Evolutionary conservation across 78 protist species (phyloP), one percentile per base, ranked within the genome.

Genomic region (Trichosphaerium sp.): DNA sequence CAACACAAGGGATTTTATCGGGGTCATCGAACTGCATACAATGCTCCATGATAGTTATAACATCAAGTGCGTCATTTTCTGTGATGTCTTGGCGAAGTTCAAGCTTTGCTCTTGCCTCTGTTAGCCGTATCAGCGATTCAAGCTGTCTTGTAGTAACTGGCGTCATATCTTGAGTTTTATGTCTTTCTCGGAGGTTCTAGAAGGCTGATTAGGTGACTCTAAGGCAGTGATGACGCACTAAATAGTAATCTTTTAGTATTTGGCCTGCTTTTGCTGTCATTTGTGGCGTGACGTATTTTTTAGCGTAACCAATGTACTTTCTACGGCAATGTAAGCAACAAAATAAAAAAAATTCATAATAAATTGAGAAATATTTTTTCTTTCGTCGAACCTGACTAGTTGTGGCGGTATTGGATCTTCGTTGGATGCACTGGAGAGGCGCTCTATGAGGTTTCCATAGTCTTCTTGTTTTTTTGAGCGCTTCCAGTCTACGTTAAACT

Each of bases 101-200:
- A 0, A 86, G 31, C 48, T 88, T 87, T 0, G 99, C 98, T 2
- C 97, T 51, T 2, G 98, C 98, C 55, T 97, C 96, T 0, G 98
- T 71, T 49, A 95, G 38, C 3, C 99, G 76, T 5, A 94, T 86
- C 43, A 95, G 74, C 54, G 98, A 83, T 48, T 95, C 97, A 8
- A 97, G 88, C 75, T 96, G 99, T n/a, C 99, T 68, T 2, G 98
- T 91, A 15, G 99, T 96, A 26, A 96, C 69, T 6, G 97, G 97
- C 18, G 73, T 72, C 4, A 61, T 34, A 48, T 64, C 71, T 5
- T 67, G 49, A 0, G 47, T 39, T 12, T 47, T 11, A 10, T 65
- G 44, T 15, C 59, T 52, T 2, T 14, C 15, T 44, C 86, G 31
- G 26, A 80, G 56, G 34, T 62, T n/a, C n/a, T n/a, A n/a, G n/a